Conservation (phyloP, 2,329 filamentous ascomycete genomes). For the Sporothrix mexicana region DNA sequence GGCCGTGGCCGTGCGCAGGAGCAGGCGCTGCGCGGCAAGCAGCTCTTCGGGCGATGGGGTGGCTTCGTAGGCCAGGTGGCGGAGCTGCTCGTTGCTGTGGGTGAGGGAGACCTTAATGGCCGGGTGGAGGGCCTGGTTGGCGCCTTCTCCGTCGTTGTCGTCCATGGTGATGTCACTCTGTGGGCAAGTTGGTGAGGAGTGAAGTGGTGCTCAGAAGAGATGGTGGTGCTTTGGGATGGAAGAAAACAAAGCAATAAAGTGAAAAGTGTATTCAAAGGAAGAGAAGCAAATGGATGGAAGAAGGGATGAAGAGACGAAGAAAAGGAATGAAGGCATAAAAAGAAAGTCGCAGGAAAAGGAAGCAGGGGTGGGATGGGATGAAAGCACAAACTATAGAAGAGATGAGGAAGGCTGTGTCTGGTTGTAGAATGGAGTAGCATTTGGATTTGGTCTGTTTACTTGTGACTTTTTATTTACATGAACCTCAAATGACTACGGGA, state of each 20-base stretch:
- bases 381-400: background rate
- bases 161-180: slow-evolving; percentile 27
- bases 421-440: too few species aligned
- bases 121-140: background rate
- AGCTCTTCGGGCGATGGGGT: slow-evolving; percentile 3
- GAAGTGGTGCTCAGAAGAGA: background rate
- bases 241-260: background rate
- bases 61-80: slow-evolving; percentile 30
- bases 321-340: too few species aligned
- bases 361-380: background rate
- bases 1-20: slow-evolving; percentile 28
- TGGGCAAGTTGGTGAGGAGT: background rate
- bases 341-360: background rate
- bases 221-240: background rate
- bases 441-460: too few species aligned
- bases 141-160: background rate
- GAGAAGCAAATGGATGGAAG: too few species aligned
- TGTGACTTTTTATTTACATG: too few species aligned
- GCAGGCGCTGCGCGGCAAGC: slow-evolving; percentile 23
- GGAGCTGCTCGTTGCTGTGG: slow-evolving; percentile 16
- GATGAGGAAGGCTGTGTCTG: too few species aligned
- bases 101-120: slow-evolving; percentile 29
- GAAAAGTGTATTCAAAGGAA: background rate
- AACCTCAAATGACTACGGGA: too few species aligned
- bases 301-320: background rate